Evolutionary conservation across 192 early-diverging fungal genomes (phyloP), one percentile per base, ranked within the genome.

Genomic region (Coemansia sp.): DNA sequence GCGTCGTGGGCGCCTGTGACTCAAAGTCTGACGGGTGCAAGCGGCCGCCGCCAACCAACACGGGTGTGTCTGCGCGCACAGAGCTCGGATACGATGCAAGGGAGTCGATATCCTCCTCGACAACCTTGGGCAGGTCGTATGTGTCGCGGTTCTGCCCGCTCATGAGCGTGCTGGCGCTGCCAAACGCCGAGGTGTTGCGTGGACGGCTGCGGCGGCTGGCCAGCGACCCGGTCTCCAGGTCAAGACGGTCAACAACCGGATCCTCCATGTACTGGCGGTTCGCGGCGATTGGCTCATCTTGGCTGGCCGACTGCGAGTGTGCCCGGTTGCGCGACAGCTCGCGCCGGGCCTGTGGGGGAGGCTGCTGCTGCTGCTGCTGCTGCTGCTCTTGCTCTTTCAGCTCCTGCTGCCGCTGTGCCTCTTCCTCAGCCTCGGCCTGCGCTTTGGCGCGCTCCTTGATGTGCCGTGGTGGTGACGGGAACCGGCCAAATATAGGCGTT

Each of bases 21-120:
- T 40, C 42, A 22, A 3, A 42, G 23, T 33, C 57, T 25, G 27
- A 9, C 32, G 16, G 12, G 9, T 7, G 30, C 48, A 40, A 16
- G 1, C 14, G 24, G 16, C 75, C 75, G 21, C 75, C 75, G 29
- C 69, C 75, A n/a, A 64, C 58, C 28, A 78, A 38, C 19, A 52
- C 56, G 7, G 69, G 69, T 29, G 58, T 78, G 42, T 52, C 54
- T 23, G 62, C 30, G 33, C 62, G 75, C 27, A 43, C 35, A 3
- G 60, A 60, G 55, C 54, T 65, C 12, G 69, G 62, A 30, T 69
- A 78, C 21, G 75, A 78, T 0, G 69, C 75, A 14, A 78, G 62
- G 30, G 75, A 78, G 59, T 80, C 77, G n/a, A 70, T 53, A 30
- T 80, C 77, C 25, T 80, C 77, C 55, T 80, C 77, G 19, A 80